These are phyloP conservation scores for Psilocybe azurescens DNA, from an alignment of 768 basidiomycete genomes.

Conservation along the genomic window DNA sequence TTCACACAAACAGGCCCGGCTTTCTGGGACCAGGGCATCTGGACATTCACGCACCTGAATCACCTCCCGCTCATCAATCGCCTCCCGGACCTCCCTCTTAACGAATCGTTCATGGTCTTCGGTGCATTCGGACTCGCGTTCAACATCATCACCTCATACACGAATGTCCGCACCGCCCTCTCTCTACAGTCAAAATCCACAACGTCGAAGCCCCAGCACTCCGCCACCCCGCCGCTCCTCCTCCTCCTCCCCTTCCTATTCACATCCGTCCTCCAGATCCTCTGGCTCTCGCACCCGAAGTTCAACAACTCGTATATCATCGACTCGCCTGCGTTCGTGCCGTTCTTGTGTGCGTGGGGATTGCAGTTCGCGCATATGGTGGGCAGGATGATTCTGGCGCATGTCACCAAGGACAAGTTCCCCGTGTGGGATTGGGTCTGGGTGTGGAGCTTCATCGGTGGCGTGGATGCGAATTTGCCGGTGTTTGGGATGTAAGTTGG, in stretches of 20 bases:
- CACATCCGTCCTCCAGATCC: slow-evolving; percentile 71
- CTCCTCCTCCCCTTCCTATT: slow-evolving; percentile 82
- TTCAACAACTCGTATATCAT: slow-evolving; percentile 70
- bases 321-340: slow-evolving; percentile 78
- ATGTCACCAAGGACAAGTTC: slow-evolving; percentile 84
- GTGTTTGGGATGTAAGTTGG: slow-evolving; percentile 66
- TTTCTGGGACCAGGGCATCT: slow-evolving; percentile 80
- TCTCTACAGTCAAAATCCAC: slow-evolving; percentile 12
- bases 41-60: slow-evolving; percentile 62
- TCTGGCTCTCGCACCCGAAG: slow-evolving; percentile 81
- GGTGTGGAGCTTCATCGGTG: slow-evolving; percentile 79
- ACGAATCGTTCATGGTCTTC: slow-evolving; percentile 89
- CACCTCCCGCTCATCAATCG: slow-evolving; percentile 50
- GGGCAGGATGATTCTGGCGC: slow-evolving; percentile 90
- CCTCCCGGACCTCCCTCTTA: slow-evolving; percentile 76
- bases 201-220: slow-evolving; percentile 35
- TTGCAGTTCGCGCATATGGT: slow-evolving; percentile 90
- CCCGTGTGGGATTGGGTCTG: slow-evolving; percentile 90
- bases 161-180: slow-evolving; percentile 72
- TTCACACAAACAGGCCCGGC: slow-evolving; percentile 56
- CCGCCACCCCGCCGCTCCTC: slow-evolving; percentile 56
- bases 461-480: slow-evolving; percentile 83
- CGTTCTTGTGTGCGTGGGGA: slow-evolving; percentile 95
- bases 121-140: slow-evolving; percentile 70
- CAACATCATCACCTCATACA: slow-evolving; percentile 82